These are phyloP conservation scores for Meyerozyma sp. DNA, from an alignment of 1,139 yeast species.

Conservation along the genomic window DNA sequence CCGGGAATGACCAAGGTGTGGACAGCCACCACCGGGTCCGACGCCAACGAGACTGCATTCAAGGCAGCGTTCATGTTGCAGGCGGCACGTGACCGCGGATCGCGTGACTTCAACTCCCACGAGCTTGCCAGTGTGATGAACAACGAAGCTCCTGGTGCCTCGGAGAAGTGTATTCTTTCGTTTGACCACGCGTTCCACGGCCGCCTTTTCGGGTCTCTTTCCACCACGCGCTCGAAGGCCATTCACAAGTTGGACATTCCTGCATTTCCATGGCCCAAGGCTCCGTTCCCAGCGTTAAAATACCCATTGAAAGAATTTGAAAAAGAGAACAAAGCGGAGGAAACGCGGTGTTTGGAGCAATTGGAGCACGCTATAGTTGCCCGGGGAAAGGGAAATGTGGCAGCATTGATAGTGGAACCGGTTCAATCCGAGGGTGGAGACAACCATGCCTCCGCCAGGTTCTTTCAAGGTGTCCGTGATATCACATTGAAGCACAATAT, in stretches of 20 bases:
- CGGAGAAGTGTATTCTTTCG: conserved; percentile 61
- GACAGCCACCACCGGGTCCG: conserved; percentile 70
- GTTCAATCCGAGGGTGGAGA: conserved; percentile 78
- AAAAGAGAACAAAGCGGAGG: conserved; percentile 53
- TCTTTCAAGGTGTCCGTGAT: conserved; percentile 63
- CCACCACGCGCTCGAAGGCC: conserved; percentile 71
- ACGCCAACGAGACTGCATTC: conserved; percentile 73
- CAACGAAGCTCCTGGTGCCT: conserved; percentile 62
- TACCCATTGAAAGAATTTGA: conserved; percentile 56
- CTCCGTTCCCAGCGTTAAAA: conserved; percentile 62
- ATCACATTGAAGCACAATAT: conserved; percentile 54
- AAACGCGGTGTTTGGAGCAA: conserved; percentile 51
- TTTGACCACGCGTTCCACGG: conserved; percentile 75
- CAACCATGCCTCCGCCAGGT: conserved; percentile 56
- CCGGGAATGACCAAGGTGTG: conserved; percentile 60
- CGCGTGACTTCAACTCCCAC: conserved; percentile 46
- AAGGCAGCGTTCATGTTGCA: conserved; percentile 77
- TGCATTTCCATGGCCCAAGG: conserved; percentile 73
- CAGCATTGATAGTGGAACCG: conserved; percentile 69
- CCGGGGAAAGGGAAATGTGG: conserved; percentile 45
- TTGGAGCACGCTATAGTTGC: conserved; percentile 50
- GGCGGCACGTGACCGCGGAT: conserved; percentile 54
- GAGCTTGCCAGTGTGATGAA: conserved; percentile 62
- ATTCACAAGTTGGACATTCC: conserved; percentile 73
- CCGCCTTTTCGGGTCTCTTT: conserved; percentile 66